phyloP scores from a whole-genome alignment of 495 filamentous ascomycete species.

The Trichocladium uniseriatum region DNA sequence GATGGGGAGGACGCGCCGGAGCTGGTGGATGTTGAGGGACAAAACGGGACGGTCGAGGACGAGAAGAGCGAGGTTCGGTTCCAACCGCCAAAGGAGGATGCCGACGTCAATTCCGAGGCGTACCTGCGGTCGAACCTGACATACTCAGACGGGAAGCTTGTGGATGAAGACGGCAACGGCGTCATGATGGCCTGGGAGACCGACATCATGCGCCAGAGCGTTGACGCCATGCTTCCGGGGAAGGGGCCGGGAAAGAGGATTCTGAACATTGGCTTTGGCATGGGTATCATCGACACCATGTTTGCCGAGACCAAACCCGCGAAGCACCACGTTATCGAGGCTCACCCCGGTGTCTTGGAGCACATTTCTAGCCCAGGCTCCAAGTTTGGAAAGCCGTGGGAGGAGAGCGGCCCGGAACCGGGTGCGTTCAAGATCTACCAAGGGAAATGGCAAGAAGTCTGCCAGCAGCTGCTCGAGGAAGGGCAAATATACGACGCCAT shows the following conservation, averaged over 20 bases:
- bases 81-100: conserved; percentile 21
- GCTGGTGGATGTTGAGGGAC: conserved; percentile 1
- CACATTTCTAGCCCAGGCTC: conserved; percentile 45
- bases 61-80: conserved; percentile 21
- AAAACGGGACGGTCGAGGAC: conserved; percentile 13
- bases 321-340: conserved; percentile 81
- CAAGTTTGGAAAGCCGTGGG: conserved; percentile 41
- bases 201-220: conserved; percentile 74
- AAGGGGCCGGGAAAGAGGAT: conserved; percentile 51
- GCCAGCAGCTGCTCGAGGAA: conserved; percentile 59
- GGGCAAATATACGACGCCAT: conserved; percentile 78
- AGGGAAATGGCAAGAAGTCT: conserved; percentile 77
- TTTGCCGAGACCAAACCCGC: conserved; percentile 61
- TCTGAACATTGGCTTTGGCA: conserved; percentile 89
- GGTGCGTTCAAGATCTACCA: conserved; percentile 38
- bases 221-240: conserved; percentile 38
- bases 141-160: conserved; percentile 62
- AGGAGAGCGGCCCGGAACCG: conserved; percentile 27
- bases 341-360: conserved; percentile 71
- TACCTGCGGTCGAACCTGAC: conserved; percentile 73
- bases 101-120: conserved; percentile 49
- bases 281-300: conserved; percentile 89
- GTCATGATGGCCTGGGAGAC: conserved; percentile 98
- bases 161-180: conserved; percentile 74
- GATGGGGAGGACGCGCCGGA: conserved; percentile 12